Percentiles rank a stretch among this genome's conserved stretches.
Evolutionary conservation across 106 monocot genomes (phyloP).

Genomic region (Phalaenopsis aphrodite): DNA sequence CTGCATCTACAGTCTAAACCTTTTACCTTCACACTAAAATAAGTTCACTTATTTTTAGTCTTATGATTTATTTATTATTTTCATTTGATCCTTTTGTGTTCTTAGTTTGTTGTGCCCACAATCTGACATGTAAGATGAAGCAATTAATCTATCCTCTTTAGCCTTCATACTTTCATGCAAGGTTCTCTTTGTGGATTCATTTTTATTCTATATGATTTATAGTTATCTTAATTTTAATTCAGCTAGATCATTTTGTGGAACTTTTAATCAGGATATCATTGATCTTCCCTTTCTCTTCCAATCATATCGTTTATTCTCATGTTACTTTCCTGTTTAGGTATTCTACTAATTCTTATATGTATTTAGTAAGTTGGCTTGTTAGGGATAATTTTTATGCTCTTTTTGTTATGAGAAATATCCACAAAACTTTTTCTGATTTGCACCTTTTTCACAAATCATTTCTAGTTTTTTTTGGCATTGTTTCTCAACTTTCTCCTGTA

Average conservation of each 20-base stretch:
- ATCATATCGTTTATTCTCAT: too few species aligned
- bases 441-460: not conserved
- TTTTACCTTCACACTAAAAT: not conserved
- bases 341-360: too few species aligned
- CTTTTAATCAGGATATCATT: not conserved
- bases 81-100: not conserved
- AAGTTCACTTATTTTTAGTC: too few species aligned
- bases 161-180: not conserved
- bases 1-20: not conserved
- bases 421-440: not conserved
- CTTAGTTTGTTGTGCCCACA: not conserved
- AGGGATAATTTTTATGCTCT: not conserved
- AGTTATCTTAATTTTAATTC: not conserved
- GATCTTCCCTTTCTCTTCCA: not conserved
- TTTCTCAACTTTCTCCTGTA: not conserved
- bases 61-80: too few species aligned
- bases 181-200: not conserved
- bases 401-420: not conserved
- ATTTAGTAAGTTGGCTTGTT: not conserved
- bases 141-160: not conserved
- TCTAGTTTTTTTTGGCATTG: not conserved
- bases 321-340: too few species aligned
- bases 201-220: not conserved
- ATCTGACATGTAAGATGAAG: not conserved
- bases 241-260: not conserved